Percentiles rank a stretch among this genome's conserved stretches.
Conservation (phyloP, 179 eudicot genomes). For the Corrigiola litoralis region DNA sequence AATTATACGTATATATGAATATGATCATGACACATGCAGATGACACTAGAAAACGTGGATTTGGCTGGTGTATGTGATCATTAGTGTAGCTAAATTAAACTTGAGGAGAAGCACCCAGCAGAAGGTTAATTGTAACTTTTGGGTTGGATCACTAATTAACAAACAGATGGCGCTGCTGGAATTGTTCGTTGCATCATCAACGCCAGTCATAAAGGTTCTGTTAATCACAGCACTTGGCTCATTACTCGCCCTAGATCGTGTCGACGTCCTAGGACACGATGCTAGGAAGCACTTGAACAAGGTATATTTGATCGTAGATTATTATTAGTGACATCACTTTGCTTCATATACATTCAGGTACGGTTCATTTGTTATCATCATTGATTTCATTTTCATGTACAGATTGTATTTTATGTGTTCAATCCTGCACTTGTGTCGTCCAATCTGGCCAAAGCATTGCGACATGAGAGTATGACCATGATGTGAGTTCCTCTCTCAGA, state of each 20-base stretch:
- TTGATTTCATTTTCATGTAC: constrained; percentile 1
- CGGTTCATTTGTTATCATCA: neutral
- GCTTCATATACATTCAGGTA: neutral
- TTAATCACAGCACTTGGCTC: constrained; percentile 21
- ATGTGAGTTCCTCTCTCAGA: constrained; percentile 9
- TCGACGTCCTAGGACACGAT: constrained; percentile 18
- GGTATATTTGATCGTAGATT: no score
- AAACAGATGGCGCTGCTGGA: constrained; percentile 4
- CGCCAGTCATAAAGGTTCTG: constrained; percentile 21
- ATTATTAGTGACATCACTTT: neutral
- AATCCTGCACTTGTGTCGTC: constrained; percentile 22
- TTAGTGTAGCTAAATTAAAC: no score
- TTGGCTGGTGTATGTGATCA: no score
- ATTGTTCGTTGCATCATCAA: constrained; percentile 19
- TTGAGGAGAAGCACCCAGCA: no score
- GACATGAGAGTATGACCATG: constrained; percentile 18
- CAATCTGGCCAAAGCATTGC: constrained; percentile 23
- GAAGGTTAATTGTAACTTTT: no score
- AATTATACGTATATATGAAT: no score
- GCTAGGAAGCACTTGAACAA: constrained; percentile 28
- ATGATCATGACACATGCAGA: no score
- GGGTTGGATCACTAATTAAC: no score
- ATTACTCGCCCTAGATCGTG: constrained; percentile 19
- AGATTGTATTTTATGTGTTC: constrained; percentile 25
- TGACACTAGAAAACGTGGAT: no score